Evolutionary conservation across 192 early-diverging fungal genomes (phyloP), one percentile per base, ranked within the genome.

Genomic region (Cladochytrium replicatum): DNA sequence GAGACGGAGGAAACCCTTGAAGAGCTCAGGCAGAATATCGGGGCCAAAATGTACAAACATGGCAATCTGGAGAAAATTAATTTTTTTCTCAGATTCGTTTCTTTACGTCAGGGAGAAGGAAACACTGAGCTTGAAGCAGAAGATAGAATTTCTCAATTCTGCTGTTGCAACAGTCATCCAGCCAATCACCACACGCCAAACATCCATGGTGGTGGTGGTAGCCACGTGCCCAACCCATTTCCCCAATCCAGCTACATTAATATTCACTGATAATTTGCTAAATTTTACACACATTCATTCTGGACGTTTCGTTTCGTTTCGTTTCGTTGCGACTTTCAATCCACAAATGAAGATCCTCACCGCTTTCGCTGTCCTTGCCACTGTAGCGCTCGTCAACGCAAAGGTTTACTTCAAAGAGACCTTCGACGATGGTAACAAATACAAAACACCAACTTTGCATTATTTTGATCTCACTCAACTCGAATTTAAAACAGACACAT

Each of bases 361-460:
- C n/a, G n/a, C n/a, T n/a, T n/a, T n/a, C n/a, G n/a, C n/a, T n/a
- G n/a, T 34, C 32, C 32, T 34, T 34, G 8, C 32, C 8, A 34
- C 32, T 9, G 8, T 34, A 8, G 8, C 8, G 55, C 58, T 71
- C 22, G 55, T 47, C 17, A 48, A 54, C 41, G 81, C 81, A 50
- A 81, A 86, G 46, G 71, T 86, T 39, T 93, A 87, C 74, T 80
- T 89, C 48, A 72, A 90, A 60, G 91, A 97, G 71, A 83, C 81
- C 47, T 97, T 97, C 56, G 80, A 68, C 68, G 38, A 66, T 77
- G 41, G 70, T 66, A 67, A 32, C 51, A 63, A 34, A 7, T 15
- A 5, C 7, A 39, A 23, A 6, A 26, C 6, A 32, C 11, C 13
- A 19, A 8, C 13, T 17, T 22, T 31, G 43, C 25, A 54, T 13